Percentiles rank a stretch among this genome's conserved stretches.
These are phyloP conservation scores for Xylaria sp. DNA, from an alignment of 2,329 filamentous ascomycete genomes.

Conservation along the genomic window DNA sequence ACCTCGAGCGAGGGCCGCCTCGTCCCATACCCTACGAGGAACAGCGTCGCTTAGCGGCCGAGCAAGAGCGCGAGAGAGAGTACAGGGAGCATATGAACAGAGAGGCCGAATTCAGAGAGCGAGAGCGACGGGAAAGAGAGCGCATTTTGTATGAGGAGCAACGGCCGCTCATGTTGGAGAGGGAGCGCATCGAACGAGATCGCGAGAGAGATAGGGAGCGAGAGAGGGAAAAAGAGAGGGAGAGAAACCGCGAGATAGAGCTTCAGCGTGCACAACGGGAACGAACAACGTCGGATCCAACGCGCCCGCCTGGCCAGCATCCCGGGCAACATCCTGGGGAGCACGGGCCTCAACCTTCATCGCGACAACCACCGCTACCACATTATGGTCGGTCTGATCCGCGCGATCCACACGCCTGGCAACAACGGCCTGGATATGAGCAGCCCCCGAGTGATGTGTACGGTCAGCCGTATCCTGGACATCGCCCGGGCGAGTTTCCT, in stretches of 20 bases:
- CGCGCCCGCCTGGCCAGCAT: slow-evolving; percentile 57
- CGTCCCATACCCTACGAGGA: slow-evolving; percentile 64
- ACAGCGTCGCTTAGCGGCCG: slow-evolving; percentile 61
- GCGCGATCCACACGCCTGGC: slow-evolving; percentile 49
- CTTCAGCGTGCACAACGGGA: slow-evolving; percentile 52
- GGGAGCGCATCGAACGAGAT: slow-evolving; percentile 59
- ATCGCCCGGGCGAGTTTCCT: slow-evolving; percentile 62
- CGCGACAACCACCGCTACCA: slow-evolving; percentile 51
- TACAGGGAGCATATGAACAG: slow-evolving; percentile 52
- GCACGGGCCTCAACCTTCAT: slow-evolving; percentile 56
- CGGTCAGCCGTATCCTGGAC: slow-evolving; percentile 56
- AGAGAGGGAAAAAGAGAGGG: slow-evolving; percentile 41
- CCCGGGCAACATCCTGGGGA: slow-evolving; percentile 59
- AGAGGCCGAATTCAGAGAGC: slow-evolving; percentile 58
- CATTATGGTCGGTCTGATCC: slow-evolving; percentile 55
- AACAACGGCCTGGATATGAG: slow-evolving; percentile 55
- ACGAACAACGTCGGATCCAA: slow-evolving; percentile 63
- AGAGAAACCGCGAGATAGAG: slow-evolving; percentile 38
- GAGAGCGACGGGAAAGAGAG: slow-evolving; percentile 56
- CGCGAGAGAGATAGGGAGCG: slow-evolving; percentile 50
- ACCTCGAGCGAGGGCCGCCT: slow-evolving; percentile 60
- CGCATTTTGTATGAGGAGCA: slow-evolving; percentile 53
- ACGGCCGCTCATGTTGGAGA: slow-evolving; percentile 44
- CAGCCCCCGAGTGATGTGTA: slow-evolving; percentile 55
- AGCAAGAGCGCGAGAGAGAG: slow-evolving; percentile 55